Evolutionary conservation across 2,329 filamentous ascomycete genomes (phyloP).

Genomic region (Diaporthe ampelina): DNA sequence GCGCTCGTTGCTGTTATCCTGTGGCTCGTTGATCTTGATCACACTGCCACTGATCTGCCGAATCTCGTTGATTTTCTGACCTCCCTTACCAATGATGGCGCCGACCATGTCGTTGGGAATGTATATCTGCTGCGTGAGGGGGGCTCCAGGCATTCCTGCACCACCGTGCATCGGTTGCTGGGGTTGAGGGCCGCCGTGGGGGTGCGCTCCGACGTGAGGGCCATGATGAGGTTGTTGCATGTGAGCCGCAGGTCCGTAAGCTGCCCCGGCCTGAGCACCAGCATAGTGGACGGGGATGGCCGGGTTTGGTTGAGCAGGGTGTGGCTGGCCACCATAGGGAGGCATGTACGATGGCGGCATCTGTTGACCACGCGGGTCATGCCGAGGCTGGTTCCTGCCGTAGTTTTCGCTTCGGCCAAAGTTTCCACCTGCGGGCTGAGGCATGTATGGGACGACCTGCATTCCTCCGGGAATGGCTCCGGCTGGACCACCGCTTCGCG

Average conservation of each 20-base stretch:
- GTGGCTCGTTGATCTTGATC: conserved; percentile 99
- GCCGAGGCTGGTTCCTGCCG: conserved; percentile 79
- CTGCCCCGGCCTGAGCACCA: conserved; percentile 78
- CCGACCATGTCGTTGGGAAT: conserved; percentile 99
- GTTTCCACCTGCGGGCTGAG: conserved; percentile 91
- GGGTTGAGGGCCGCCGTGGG: conserved; percentile 76
- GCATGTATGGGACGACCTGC: conserved; percentile 98
- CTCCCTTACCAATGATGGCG: conserved; percentile 98
- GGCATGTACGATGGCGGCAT: conserved; percentile 68
- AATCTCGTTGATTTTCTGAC: conserved; percentile 99
- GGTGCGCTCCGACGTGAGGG: conserved; percentile 72
- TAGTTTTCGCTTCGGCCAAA: conserved; percentile 93
- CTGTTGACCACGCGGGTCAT: conserved; percentile 80
- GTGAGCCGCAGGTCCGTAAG: conserved; percentile 84
- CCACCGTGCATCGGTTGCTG: conserved; percentile 81
- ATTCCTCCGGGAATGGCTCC: conserved; percentile 96
- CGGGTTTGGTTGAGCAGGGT: conserved; percentile 72
- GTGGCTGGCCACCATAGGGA: conserved; percentile 74
- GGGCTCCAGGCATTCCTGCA: conserved; percentile 76
- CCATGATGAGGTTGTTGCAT: conserved; percentile 78
- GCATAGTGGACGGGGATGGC: conserved; percentile 85
- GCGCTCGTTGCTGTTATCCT: conserved; percentile 98
- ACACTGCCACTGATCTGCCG: conserved; percentile 96
- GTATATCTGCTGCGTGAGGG: conserved; percentile 97
- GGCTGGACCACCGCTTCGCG: conserved; percentile 91